These are phyloP conservation scores for Apophysomyces elegans DNA, from an alignment of 371 early-diverging fungal genomes.

Conservation along the genomic window DNA sequence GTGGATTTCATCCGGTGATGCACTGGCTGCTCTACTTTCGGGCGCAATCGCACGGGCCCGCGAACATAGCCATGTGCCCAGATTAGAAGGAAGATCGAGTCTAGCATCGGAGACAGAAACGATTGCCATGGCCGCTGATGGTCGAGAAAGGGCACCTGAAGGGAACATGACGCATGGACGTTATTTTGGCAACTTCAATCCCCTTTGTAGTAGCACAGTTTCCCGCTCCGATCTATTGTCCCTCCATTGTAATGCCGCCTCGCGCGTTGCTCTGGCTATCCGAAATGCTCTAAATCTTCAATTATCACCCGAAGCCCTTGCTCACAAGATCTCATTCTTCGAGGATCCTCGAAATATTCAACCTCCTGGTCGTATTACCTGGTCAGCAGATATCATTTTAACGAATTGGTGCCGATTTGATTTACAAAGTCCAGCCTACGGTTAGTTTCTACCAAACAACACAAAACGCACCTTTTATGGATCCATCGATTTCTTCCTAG, in stretches of 20 bases:
- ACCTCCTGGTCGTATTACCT: conserved; percentile 26
- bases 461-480: too few relatives aligned
- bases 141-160: conserved; percentile 37
- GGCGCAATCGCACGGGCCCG: conserved; percentile 49
- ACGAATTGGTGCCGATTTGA: conserved; percentile 54
- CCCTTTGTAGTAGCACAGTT: conserved; percentile 29
- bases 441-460: not conserved
- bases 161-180: conserved; percentile 31
- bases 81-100: conserved; percentile 39
- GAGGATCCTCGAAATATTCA: conserved; percentile 21
- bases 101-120: conserved; percentile 27
- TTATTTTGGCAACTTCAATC: conserved; percentile 51
- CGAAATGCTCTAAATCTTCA: conserved; percentile 28
- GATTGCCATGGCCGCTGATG: conserved; percentile 49
- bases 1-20: conserved; percentile 56
- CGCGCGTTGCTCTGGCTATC: conserved; percentile 42
- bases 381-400: conserved; percentile 42
- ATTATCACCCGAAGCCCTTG: conserved; percentile 41
- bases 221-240: conserved; percentile 37
- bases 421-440: conserved; percentile 31
- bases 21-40: conserved; percentile 37
- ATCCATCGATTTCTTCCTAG: too few relatives aligned
- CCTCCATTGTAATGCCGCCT: conserved; percentile 22
- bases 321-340: conserved; percentile 40
- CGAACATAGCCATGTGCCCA: conserved; percentile 23